phyloP scores from a whole-genome alignment of 768 basidiomycete genomes.

The Hygrocybe punicea region DNA sequence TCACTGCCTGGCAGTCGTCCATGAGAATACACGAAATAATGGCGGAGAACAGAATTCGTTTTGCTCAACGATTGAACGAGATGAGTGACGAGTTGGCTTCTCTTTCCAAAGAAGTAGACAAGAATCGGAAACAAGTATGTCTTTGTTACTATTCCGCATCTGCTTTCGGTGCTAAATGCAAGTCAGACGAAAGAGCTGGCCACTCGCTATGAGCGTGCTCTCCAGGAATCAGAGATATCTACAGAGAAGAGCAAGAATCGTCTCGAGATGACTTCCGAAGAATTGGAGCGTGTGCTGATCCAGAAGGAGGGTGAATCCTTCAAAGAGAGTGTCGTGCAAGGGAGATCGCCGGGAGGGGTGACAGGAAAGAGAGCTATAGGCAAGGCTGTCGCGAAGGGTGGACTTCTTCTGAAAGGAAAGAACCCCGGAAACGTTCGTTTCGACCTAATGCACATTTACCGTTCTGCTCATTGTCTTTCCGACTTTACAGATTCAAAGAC shows the following conservation, averaged over 20 bases:
- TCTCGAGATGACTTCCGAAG: conserved; percentile 87
- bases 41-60: conserved; percentile 84
- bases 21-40: conserved; percentile 87
- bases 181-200: conserved; percentile 87
- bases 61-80: conserved; percentile 84
- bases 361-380: conserved; percentile 81
- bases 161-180: conserved; percentile 8
- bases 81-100: conserved; percentile 93
- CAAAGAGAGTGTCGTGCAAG: conserved; percentile 73
- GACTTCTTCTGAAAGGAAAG: conserved; percentile 84
- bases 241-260: conserved; percentile 89
- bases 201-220: conserved; percentile 76
- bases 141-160: not conserved
- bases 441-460: not conserved
- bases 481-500: conserved; percentile 66
- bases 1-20: conserved; percentile 82
- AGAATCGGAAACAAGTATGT: conserved; percentile 81
- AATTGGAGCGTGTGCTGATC: conserved; percentile 85
- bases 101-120: conserved; percentile 89
- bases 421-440: conserved; percentile 76
- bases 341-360: conserved; percentile 51
- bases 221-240: conserved; percentile 80
- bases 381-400: conserved; percentile 89
- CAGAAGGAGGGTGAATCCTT: conserved; percentile 94
- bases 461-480: not conserved